Evolutionary conservation across 169 alveolate species (phyloP).

Genomic region (Fabrea salina): DNA sequence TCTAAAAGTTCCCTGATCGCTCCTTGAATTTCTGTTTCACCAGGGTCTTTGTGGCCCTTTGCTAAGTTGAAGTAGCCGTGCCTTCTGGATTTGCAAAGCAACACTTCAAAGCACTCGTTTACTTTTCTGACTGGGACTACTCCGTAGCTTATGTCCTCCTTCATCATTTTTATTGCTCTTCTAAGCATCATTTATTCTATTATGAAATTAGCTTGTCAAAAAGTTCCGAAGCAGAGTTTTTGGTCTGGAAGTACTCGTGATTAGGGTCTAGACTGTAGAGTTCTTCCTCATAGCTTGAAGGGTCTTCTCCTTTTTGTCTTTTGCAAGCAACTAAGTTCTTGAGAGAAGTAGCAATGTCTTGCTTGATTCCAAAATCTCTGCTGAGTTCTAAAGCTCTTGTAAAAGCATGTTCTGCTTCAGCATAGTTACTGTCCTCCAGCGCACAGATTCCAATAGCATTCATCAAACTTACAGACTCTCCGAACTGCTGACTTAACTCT

Average conservation of each 20-base stretch:
- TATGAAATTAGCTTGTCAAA: too few species aligned
- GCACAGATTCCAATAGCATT: background rate
- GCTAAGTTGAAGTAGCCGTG: conserved; percentile 1
- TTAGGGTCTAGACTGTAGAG: background rate
- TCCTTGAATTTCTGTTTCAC: conserved; percentile 1
- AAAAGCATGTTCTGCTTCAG: background rate
- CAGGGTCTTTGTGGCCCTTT: conserved; percentile 18
- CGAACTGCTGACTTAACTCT: background rate
- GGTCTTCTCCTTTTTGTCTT: background rate
- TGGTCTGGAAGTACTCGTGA: background rate
- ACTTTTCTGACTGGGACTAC: background rate
- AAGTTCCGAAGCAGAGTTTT: too few species aligned
- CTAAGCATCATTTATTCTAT: too few species aligned
- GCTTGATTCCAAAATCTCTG: background rate
- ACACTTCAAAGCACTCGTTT: background rate
- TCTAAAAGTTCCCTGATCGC: conserved; percentile 27
- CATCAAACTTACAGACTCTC: background rate
- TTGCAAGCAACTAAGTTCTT: background rate
- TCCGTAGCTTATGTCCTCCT: background rate
- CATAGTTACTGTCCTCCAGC: background rate
- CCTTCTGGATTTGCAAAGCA: background rate
- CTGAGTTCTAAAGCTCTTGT: background rate
- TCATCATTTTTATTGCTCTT: background rate
- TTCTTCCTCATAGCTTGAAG: background rate
- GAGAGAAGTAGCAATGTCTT: background rate